Evolutionary conservation across 306 rosid genomes (phyloP).

Genomic region (Rubus parviflorus): DNA sequence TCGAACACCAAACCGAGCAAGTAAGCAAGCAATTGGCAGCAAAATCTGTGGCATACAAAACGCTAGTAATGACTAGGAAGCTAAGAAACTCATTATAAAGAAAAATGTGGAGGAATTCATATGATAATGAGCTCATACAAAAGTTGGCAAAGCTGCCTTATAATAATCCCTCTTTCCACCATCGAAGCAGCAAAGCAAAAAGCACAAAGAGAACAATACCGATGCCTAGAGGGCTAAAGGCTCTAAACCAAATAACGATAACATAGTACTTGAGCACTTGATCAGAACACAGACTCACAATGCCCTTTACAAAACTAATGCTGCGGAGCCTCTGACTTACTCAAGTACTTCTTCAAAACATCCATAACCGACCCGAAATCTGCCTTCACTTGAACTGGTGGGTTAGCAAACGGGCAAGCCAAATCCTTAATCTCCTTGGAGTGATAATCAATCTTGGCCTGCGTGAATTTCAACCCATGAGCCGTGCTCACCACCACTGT

Average conservation of each 20-base stretch:
- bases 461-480: constrained; percentile 86
- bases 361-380: constrained; percentile 89
- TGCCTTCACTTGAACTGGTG: constrained; percentile 70
- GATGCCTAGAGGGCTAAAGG: constrained; percentile 2
- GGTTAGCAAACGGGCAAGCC: constrained; percentile 75
- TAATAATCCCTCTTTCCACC: constrained; percentile 3
- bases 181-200: background rate
- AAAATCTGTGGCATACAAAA: background rate
- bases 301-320: constrained; percentile 31
- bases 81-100: constrained; percentile 6
- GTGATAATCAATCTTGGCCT: constrained; percentile 80
- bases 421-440: constrained; percentile 69
- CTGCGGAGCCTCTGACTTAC: constrained; percentile 49
- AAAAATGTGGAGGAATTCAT: constrained; percentile 16
- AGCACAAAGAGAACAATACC: background rate
- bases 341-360: constrained; percentile 76
- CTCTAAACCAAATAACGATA: background rate
- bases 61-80: constrained; percentile 32
- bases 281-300: constrained; percentile 23
- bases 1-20: background rate
- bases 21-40: background rate
- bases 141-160: constrained; percentile 9
- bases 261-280: constrained; percentile 16
- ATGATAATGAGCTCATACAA: constrained; percentile 1
- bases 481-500: constrained; percentile 92